Percentiles rank a stretch among this genome's conserved stretches.
These are phyloP conservation scores for Vigna radiata DNA, from an alignment of 306 rosid species.

Conservation along the genomic window DNA sequence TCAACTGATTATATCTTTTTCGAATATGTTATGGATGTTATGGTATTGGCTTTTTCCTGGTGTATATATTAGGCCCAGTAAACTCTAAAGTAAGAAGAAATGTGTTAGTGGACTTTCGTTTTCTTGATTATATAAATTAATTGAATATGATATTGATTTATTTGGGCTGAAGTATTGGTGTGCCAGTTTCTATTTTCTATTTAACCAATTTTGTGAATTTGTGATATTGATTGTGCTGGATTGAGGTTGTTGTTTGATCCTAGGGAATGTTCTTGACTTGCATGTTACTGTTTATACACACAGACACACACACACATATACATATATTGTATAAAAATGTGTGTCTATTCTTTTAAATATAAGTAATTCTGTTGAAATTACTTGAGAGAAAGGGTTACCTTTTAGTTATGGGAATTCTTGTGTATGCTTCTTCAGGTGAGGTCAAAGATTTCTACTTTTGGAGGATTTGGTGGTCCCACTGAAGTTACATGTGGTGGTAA, in stretches of 20 bases:
- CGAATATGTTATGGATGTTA: slow-evolving; percentile 15
- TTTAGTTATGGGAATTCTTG: slow-evolving; percentile 37
- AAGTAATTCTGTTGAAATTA: slow-evolving; percentile 29
- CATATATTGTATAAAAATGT: background rate
- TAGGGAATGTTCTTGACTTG: slow-evolving; percentile 21
- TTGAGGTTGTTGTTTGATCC: slow-evolving; percentile 27
- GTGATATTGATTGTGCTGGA: background rate
- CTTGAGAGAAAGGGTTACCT: slow-evolving; percentile 3
- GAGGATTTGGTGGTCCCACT: slow-evolving; percentile 89
- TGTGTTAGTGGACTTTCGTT: background rate
- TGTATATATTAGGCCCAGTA: background rate
- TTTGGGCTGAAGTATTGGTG: background rate
- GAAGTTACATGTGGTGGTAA: slow-evolving; percentile 98
- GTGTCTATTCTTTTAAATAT: slow-evolving; percentile 2
- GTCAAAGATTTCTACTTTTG: slow-evolving; percentile 84
- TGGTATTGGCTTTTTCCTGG: slow-evolving; percentile 1
- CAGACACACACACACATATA: too few species aligned
- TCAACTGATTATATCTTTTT: too few species aligned
- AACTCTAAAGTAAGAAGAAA: slow-evolving; percentile 13
- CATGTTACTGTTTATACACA: background rate
- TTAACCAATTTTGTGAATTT: background rate
- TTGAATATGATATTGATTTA: background rate
- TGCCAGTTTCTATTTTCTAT: background rate
- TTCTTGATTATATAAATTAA: slow-evolving; percentile 10
- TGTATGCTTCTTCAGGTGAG: slow-evolving; percentile 63